Evolutionary conservation across 2,329 filamentous ascomycete genomes (phyloP).

Genomic region (Colletotrichum sansevieriae): DNA sequence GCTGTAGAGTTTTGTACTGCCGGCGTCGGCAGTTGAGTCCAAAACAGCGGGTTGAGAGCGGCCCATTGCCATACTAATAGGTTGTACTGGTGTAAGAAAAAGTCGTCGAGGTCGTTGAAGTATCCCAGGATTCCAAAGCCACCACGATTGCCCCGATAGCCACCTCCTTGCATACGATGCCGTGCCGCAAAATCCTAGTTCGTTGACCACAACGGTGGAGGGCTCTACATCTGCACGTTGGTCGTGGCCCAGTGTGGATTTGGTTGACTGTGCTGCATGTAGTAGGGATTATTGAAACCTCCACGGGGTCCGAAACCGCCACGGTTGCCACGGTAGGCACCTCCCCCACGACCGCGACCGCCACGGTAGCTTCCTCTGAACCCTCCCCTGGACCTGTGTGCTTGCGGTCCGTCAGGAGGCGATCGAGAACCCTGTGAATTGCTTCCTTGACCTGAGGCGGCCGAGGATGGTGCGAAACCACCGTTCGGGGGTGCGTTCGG

Average conservation of each 20-base stretch:
- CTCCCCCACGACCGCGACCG: conserved; percentile 5
- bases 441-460: not conserved
- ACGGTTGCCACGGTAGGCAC: conserved; percentile 18
- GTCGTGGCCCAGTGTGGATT: conserved; percentile 37
- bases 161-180: too few species aligned
- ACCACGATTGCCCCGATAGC: too few species aligned
- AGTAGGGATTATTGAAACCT: conserved; percentile 19
- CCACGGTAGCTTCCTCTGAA: conserved; percentile 34
- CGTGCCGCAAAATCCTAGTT: too few species aligned
- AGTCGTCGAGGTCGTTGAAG: too few species aligned
- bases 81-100: too few species aligned
- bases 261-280: conserved; percentile 10
- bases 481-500: not conserved
- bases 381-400: conserved; percentile 20
- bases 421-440: not conserved
- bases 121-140: too few species aligned
- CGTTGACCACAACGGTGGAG: too few species aligned
- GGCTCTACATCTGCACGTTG: not conserved
- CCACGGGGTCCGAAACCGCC: conserved; percentile 3
- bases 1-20: too few species aligned
- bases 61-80: too few species aligned
- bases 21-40: too few species aligned
- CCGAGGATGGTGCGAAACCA: not conserved
- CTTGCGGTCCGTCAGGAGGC: conserved; percentile 27
- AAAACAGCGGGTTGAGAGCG: too few species aligned